Percentiles rank a stretch among this genome's conserved stretches.
Evolutionary conservation across 2,329 filamentous ascomycete genomes (phyloP).

Genomic region (Sclerotinia trifoliorum): DNA sequence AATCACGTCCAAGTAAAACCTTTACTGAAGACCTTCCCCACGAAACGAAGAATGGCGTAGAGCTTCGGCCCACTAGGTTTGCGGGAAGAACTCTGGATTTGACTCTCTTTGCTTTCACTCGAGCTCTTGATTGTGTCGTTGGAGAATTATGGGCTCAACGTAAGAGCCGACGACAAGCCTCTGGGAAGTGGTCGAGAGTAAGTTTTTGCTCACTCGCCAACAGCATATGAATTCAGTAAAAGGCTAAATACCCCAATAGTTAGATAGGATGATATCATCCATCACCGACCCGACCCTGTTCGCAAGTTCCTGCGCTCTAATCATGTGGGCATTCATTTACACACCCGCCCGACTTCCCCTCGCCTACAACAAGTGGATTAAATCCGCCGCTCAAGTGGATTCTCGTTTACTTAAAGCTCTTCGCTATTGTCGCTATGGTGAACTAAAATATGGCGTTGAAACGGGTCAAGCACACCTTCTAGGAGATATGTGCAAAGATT

Average conservation of each 20-base stretch:
- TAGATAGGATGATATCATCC: constrained; percentile 42
- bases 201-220: background rate
- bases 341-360: constrained; percentile 65
- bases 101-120: constrained; percentile 72
- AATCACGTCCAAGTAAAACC: constrained; percentile 50
- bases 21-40: constrained; percentile 44
- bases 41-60: constrained; percentile 34
- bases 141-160: constrained; percentile 62
- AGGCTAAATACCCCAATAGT: constrained; percentile 25
- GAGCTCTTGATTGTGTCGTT: constrained; percentile 70
- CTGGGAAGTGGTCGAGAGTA: constrained; percentile 46
- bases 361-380: constrained; percentile 80
- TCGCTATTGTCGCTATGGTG: constrained; percentile 60
- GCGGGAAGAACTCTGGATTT: constrained; percentile 78
- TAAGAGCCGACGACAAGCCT: constrained; percentile 46
- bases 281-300: constrained; percentile 70
- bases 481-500: constrained; percentile 69
- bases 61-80: constrained; percentile 37
- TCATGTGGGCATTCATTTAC: constrained; percentile 93
- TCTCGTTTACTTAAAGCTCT: constrained; percentile 71
- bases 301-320: constrained; percentile 65
- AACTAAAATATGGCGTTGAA: constrained; percentile 70
- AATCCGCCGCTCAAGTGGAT: constrained; percentile 72
- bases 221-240: background rate
- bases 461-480: constrained; percentile 69